Base-by-base conservation (phyloP, 2,329 filamentous ascomycete species). In the Trichophyton mentagrophytes region DNA sequence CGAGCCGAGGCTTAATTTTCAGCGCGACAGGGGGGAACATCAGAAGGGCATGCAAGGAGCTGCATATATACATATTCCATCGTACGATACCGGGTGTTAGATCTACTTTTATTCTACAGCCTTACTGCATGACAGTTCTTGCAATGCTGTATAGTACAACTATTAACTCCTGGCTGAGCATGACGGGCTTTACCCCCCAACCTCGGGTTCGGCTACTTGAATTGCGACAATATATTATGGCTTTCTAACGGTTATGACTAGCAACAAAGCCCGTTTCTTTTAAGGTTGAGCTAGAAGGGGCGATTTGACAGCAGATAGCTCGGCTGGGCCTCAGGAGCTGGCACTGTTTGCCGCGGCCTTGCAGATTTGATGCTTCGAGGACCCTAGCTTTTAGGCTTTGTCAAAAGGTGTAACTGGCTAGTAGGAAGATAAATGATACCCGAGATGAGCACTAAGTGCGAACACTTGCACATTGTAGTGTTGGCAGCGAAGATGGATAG, bases 311-410 rank as follows among this genome's bases (percentile, higher is more conserved):
- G 9, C 44, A 25, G 25, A 33, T 51, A n/a, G 83, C 80, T 0
- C 84, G 84, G 61, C 85, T 83, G 67, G 82, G 80, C 68, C 84
- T 64, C 5, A 78, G 83, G 66, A 86, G 82, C 69, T 83, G 78
- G 13, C 81, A 71, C 1, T 84, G 85, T 71, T 82, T 82, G 33
- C 13, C 3, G 33, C 13, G 33, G 11, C 3, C 9, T 13, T 38
- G 33, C 33, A 3, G 9, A 38, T 38, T 38, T 38, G 33, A 38
- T 38, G 33, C 33, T 8, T 38, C 3, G 33, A 38, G 11, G 33
- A 13, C 33, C 8, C 8, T 13, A 38, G 33, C 33, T 38, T 38
- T 38, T 38, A 38, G 33, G 33, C 33, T 38, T 13, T 13, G 33
- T 38, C 33, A 38, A 13, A 9, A n/a, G 3, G n/a, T 44, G 8